Conservation (phyloP, 2,329 filamentous ascomycete genomes). For the Fusarium udum region DNA sequence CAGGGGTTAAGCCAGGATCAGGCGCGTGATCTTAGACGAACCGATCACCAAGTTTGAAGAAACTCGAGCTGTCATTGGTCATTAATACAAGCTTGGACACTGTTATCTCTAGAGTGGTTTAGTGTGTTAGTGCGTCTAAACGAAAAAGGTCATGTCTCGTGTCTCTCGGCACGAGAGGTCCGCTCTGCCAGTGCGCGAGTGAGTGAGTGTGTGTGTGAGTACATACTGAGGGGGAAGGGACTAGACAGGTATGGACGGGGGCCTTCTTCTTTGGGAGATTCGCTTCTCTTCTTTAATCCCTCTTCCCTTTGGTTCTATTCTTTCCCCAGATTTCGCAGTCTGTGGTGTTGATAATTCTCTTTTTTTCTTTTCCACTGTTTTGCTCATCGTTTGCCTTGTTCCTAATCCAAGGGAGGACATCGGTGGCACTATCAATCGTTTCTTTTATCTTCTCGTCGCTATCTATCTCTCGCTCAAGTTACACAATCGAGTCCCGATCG, state of each 20-base stretch:
- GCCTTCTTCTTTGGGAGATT: neutral
- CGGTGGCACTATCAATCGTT: conserved; percentile 24
- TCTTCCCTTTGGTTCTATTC: neutral
- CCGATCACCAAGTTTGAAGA: conserved; percentile 15
- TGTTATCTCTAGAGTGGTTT: conserved; percentile 24
- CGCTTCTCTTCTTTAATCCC: conserved; percentile 33
- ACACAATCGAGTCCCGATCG: conserved; percentile 28
- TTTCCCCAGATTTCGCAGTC: conserved; percentile 17
- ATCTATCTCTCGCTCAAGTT: conserved; percentile 21
- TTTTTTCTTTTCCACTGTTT: conserved; percentile 13
- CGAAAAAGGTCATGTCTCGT: conserved; percentile 23
- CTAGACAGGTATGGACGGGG: neutral
- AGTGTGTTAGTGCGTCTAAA: conserved; percentile 23
- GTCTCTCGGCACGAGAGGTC: conserved; percentile 28
- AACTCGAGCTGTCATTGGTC: conserved; percentile 4
- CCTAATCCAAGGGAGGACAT: conserved; percentile 7
- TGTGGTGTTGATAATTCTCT: conserved; percentile 21
- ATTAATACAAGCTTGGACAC: neutral
- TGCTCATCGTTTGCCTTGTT: conserved; percentile 15
- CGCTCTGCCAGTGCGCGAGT: conserved; percentile 5
- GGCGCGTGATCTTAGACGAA: conserved; percentile 16
- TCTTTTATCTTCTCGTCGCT: neutral
- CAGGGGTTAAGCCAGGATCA: conserved; percentile 18
- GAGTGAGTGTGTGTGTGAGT: neutral
- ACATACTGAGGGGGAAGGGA: neutral